A percentile compares a stretch with the other conserved stretches of the same genome.
These are phyloP conservation scores for Ballota nigra DNA, from an alignment of 257 asterid species.

Conservation along the genomic window DNA sequence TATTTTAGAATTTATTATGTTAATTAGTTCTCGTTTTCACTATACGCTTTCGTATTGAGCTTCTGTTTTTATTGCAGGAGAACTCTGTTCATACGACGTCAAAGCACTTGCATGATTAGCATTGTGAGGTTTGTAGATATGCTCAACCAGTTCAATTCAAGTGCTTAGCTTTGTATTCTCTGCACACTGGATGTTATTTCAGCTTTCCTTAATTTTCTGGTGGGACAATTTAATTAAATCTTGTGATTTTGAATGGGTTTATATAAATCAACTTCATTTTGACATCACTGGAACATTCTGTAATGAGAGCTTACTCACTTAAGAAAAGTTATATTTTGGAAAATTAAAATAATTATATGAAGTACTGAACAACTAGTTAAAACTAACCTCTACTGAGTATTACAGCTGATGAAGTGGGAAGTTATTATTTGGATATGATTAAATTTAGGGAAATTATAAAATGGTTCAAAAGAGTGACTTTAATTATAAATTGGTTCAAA, in stretches of 20 bases:
- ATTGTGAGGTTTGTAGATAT: constrained; percentile 10
- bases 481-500: too few relatives aligned
- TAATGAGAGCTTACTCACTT: neutral
- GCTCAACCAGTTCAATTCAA: neutral
- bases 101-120: constrained; percentile 21
- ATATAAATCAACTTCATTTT: neutral
- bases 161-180: neutral
- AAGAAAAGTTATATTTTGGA: neutral
- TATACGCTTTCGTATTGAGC: constrained; percentile 4
- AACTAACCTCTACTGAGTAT: neutral
- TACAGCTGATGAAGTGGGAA: neutral
- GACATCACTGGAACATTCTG: neutral
- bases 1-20: neutral
- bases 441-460: too few relatives aligned
- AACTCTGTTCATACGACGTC: constrained; percentile 18
- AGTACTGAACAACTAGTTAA: neutral
- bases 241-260: neutral
- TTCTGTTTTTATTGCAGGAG: constrained; percentile 23
- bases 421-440: neutral
- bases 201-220: neutral
- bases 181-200: neutral
- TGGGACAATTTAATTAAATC: neutral
- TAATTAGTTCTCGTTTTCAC: constrained; percentile 1
- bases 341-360: neutral
- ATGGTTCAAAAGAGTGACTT: too few relatives aligned